Percentiles rank a stretch among this genome's conserved stretches.
These are phyloP conservation scores for Euphrasia arctica DNA, from an alignment of 305 asterid species.

Conservation along the genomic window DNA sequence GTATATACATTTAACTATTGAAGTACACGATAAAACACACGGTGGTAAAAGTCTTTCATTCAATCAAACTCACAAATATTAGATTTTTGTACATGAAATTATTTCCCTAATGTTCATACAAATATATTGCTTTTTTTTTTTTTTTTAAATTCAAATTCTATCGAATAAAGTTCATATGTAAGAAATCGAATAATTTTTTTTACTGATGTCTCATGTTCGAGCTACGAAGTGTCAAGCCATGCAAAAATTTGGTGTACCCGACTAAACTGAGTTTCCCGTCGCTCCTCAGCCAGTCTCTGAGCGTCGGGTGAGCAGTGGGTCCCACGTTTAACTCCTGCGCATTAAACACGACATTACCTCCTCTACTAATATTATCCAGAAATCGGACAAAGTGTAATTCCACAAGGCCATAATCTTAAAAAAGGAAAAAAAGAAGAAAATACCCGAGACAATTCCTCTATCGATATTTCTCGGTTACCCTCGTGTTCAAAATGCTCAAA, in stretches of 20 bases:
- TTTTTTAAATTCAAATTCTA: neutral
- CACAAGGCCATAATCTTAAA: neutral
- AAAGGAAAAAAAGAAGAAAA: neutral
- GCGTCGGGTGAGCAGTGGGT: conserved; percentile 63
- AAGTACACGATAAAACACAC: neutral
- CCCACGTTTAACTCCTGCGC: conserved; percentile 89
- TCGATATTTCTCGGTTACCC: conserved; percentile 79
- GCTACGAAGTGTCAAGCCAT: conserved; percentile 82
- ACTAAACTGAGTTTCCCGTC: conserved; percentile 72
- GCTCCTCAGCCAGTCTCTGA: conserved; percentile 72
- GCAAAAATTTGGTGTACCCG: conserved; percentile 90
- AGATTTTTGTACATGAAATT: conserved; percentile 21
- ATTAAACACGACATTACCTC: conserved; percentile 5
- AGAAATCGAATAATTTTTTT: neutral
- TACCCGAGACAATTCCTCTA: conserved; percentile 93
- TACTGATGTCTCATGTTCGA: conserved; percentile 68
- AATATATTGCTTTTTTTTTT: neutral
- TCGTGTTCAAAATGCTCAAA: conserved; percentile 73
- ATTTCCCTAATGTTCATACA: conserved; percentile 14
- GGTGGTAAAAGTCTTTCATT: neutral
- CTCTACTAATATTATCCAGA: neutral
- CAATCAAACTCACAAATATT: conserved; percentile 3
- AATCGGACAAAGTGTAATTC: neutral
- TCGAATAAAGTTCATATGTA: neutral
- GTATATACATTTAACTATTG: too few species aligned